Evolutionary conservation across 2,329 filamentous ascomycete species (phyloP), one percentile per base, ranked within the genome.

Genomic region (Emergomyces orientalis): DNA sequence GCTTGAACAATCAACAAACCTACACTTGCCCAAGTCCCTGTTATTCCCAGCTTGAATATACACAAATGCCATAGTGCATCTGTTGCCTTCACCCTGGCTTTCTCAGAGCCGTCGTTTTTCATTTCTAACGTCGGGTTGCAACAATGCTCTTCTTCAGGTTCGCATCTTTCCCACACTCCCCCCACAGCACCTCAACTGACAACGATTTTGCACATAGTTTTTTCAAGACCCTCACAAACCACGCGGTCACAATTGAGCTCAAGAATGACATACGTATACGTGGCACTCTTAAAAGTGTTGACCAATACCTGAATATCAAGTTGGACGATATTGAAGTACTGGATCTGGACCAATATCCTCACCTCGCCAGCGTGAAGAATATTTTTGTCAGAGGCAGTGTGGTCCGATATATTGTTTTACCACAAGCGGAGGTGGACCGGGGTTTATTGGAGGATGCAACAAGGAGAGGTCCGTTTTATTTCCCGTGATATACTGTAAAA

Each of bases 261-360:
- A 99, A 99, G 80, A 99, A 99, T 77, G 94, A 99, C 79, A 96
- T 99, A 70, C 91, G 92, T 74, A 95, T 99, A 76, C 90, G 90
- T 71, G 94, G 94, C 68, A 95, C 88, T 43, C 83, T 99, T 69
- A 99, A 97, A 82, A 95, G 90, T 73, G 93, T 99, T 69, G 94
- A 99, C 76, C 94, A 97, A 80, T 99, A 96, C 79, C 86, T 99
- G 73, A 99, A 99, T 80, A 97, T 99, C 80, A 97, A 97, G 82
- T 86, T 99, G 59, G 94, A 99, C 73, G 91, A 97, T 73, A 95
- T 97, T 65, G 84, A 87, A 66, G 93, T 97, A 39, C 84, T 96
- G 32, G 92, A 99, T 69, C 91, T 97, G 79, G 80, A 94, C 73
- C 91, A 92, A 77, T 97, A 97, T 75, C 94, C 94, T 59, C 94